Evolutionary conservation across 2,329 filamentous ascomycete genomes (phyloP).

Genomic region (Thielaviopsis populi): DNA sequence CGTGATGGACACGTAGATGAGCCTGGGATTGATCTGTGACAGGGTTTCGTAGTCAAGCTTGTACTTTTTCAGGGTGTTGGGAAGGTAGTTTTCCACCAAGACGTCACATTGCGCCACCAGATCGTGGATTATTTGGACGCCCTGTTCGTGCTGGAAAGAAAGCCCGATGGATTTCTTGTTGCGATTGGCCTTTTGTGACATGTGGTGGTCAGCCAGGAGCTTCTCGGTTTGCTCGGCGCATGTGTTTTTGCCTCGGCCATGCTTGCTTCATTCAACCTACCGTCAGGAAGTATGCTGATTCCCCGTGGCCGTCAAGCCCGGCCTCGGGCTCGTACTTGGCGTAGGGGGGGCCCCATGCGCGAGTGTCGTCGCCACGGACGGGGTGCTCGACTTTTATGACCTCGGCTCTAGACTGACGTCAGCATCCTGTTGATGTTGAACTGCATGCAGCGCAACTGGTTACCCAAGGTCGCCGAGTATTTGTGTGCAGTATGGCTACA

Average conservation of each 20-base stretch:
- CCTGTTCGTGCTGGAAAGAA: slow-evolving; percentile 73
- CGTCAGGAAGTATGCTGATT: slow-evolving; percentile 86
- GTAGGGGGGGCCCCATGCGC: slow-evolving; percentile 93
- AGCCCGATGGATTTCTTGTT: slow-evolving; percentile 93
- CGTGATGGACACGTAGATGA: slow-evolving; percentile 93
- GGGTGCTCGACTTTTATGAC: slow-evolving; percentile 97
- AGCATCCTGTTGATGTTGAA: neutral
- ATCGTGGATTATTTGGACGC: slow-evolving; percentile 74
- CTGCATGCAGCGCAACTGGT: slow-evolving; percentile 21
- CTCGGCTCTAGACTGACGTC: slow-evolving; percentile 50
- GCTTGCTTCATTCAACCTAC: slow-evolving; percentile 33
- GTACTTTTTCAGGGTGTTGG: slow-evolving; percentile 80
- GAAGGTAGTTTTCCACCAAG: slow-evolving; percentile 92
- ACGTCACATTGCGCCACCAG: slow-evolving; percentile 78
- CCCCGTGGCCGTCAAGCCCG: slow-evolving; percentile 54
- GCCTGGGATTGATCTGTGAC: slow-evolving; percentile 61
- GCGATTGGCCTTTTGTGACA: slow-evolving; percentile 62
- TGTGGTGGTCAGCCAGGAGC: neutral
- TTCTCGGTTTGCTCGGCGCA: neutral
- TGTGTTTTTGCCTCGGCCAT: neutral
- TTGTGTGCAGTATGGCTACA: slow-evolving; percentile 88
- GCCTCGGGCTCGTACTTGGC: slow-evolving; percentile 56
- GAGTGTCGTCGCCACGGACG: slow-evolving; percentile 75
- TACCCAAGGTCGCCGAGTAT: slow-evolving; percentile 94
- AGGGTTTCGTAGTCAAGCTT: slow-evolving; percentile 74